Evolutionary conservation across 2,329 filamentous ascomycete genomes (phyloP), one percentile per base, ranked within the genome.

Genomic region (Orbilia quercus): DNA sequence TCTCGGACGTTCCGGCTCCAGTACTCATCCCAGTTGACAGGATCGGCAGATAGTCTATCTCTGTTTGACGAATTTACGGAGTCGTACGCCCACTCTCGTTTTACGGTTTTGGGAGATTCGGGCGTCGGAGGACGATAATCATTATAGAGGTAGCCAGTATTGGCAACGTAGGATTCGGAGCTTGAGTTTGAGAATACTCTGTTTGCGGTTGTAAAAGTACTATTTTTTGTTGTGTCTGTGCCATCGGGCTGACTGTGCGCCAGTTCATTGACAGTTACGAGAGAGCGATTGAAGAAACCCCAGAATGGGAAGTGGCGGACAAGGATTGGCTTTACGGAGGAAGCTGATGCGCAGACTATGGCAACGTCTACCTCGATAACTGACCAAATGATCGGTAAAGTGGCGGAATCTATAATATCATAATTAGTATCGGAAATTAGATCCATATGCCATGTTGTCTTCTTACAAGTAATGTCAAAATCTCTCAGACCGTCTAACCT

Each of bases 231-330:
- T 2, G 69, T 73, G 16, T 66, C 51, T 25, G 69, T 73, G 40
- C 69, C 65, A 38, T 60, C 36, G 1, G 53, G 54, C n/a, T 73
- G 69, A 14, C 23, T 36, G 20, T 48, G 60, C 14, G 60, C 53
- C n/a, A 73, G 60, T 51, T 73, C 69, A n/a, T 73, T 73, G 20
- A 73, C 69, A 9, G 69, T 73, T 25, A 73, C 69, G 5, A 73
- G 48, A 5, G 69, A 73, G 7, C 69, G 60, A 23, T 73, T 66
- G 9, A 73, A 73, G 40, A 66, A 50, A 0, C 54, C 60, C 69
- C 69, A 73, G 42, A 73, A 73, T 2, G 69, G 25, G 25, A 73
- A 66, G 28, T 73, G 69, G 18, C 58, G 69, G 9, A 42, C 42
- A 9, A 73, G 60, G 14, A 73, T 73, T 34, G 69, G 69, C 25